Percentiles rank a stretch among this genome's conserved stretches.
phyloP scores from a whole-genome alignment of 2,329 filamentous ascomycete species.

The Tolypocladium cylindrosporum region DNA sequence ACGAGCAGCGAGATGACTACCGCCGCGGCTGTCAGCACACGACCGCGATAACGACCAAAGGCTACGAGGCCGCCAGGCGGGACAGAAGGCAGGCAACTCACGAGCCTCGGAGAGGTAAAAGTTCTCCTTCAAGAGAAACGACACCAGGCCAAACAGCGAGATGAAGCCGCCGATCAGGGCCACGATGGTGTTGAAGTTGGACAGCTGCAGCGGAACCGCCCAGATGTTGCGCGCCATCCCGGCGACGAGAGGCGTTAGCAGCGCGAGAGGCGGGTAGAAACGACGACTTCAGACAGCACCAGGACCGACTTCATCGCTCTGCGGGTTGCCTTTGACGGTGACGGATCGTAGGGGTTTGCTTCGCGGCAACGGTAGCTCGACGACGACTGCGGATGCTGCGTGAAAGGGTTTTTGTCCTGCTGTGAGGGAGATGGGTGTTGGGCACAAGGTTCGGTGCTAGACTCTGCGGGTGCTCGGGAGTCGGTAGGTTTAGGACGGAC shows the following conservation, averaged over 20 bases:
- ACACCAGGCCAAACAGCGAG: constrained; percentile 81
- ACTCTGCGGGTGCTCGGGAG: neutral
- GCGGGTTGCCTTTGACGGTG: neutral
- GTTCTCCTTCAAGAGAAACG: constrained; percentile 79
- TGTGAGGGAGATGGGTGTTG: neutral
- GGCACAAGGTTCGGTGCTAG: neutral
- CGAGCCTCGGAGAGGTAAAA: constrained; percentile 86
- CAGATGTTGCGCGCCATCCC: constrained; percentile 16
- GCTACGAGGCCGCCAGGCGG: neutral
- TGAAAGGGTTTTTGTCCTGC: neutral
- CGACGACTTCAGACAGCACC: constrained; percentile 1
- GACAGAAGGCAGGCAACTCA: constrained; percentile 33
- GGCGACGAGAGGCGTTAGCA: constrained; percentile 11
- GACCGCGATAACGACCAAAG: neutral
- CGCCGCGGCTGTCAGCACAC: neutral
- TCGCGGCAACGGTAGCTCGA: neutral
- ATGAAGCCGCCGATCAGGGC: constrained; percentile 79
- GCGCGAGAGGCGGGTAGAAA: constrained; percentile 1
- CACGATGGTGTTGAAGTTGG: constrained; percentile 78
- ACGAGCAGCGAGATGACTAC: constrained; percentile 72
- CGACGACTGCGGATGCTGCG: neutral
- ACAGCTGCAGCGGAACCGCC: constrained; percentile 41
- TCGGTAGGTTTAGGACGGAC: too few species aligned
- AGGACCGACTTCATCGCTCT: constrained; percentile 4
- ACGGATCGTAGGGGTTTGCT: neutral